phyloP scores from a whole-genome alignment of 352 stramenopile genomes.

The Phytophthora idaei region DNA sequence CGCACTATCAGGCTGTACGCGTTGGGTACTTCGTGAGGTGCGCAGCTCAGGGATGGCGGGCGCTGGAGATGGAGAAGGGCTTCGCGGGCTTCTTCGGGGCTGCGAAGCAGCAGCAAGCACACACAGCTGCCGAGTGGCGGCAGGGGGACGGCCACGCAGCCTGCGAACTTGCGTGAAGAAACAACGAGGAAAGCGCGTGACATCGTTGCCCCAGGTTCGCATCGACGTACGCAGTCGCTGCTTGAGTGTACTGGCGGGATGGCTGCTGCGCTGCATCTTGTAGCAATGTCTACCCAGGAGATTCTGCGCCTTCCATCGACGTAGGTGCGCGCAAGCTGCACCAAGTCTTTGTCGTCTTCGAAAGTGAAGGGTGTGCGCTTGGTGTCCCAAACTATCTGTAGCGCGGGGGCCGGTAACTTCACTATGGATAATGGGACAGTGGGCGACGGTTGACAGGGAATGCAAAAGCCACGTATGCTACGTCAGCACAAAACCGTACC shows the following conservation, averaged over 20 bases:
- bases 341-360: conserved; percentile 17
- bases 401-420: not conserved
- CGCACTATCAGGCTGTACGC: too few relatives aligned
- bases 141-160: not conserved
- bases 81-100: too few relatives aligned
- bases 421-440: not conserved
- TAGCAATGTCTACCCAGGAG: conserved; percentile 3
- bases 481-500: not conserved
- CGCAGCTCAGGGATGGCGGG: too few relatives aligned
- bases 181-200: not conserved
- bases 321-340: not conserved
- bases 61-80: too few relatives aligned
- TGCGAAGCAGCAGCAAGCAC: not conserved
- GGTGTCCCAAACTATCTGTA: not conserved
- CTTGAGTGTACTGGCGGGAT: not conserved
- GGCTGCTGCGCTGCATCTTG: not conserved
- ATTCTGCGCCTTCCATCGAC: not conserved
- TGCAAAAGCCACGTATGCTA: not conserved
- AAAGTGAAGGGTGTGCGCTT: conserved; percentile 5
- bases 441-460: too few relatives aligned
- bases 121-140: not conserved
- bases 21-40: too few relatives aligned
- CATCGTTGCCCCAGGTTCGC: not conserved
- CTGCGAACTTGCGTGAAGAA: conserved; percentile 15
- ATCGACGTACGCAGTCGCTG: not conserved